These are phyloP conservation scores for Acacia melanoxylon DNA, from an alignment of 306 rosid species.

Conservation along the genomic window DNA sequence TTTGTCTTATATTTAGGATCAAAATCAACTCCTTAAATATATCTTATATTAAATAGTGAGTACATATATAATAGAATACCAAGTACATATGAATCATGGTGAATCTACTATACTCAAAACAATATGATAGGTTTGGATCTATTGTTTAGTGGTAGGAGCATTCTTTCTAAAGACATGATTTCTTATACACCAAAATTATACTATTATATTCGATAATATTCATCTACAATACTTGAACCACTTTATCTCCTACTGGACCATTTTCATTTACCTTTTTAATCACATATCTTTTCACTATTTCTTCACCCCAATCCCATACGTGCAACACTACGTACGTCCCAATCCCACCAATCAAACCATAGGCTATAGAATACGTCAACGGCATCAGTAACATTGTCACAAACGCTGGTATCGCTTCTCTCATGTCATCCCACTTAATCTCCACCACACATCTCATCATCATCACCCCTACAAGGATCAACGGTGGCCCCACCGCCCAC, in stretches of 20 bases:
- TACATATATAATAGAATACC: too few relatives aligned
- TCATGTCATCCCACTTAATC: slow-evolving; percentile 84
- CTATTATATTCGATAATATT: not conserved
- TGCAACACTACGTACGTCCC: slow-evolving; percentile 61
- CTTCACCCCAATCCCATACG: slow-evolving; percentile 60
- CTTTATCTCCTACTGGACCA: not conserved
- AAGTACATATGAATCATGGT: too few relatives aligned
- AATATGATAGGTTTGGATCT: not conserved
- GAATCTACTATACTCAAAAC: too few relatives aligned
- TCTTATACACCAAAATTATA: not conserved
- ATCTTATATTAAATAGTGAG: too few relatives aligned
- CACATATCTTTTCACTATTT: slow-evolving; percentile 28
- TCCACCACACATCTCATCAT: slow-evolving; percentile 92
- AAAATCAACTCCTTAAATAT: too few relatives aligned
- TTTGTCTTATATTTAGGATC: too few relatives aligned
- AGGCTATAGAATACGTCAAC: slow-evolving; percentile 79
- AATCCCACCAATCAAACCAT: slow-evolving; percentile 83
- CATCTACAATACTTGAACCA: slow-evolving; percentile 1
- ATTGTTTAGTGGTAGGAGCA: not conserved
- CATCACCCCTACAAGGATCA: slow-evolving; percentile 87
- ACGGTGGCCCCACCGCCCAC: slow-evolving; percentile 96
- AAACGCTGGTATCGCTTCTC: slow-evolving; percentile 81
- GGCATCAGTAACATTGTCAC: slow-evolving; percentile 74
- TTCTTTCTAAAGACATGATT: not conserved
- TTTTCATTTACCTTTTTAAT: not conserved